Conservation (phyloP, 108 stramenopile genomes). For the Pseudonitzschia delicatissima region DNA sequence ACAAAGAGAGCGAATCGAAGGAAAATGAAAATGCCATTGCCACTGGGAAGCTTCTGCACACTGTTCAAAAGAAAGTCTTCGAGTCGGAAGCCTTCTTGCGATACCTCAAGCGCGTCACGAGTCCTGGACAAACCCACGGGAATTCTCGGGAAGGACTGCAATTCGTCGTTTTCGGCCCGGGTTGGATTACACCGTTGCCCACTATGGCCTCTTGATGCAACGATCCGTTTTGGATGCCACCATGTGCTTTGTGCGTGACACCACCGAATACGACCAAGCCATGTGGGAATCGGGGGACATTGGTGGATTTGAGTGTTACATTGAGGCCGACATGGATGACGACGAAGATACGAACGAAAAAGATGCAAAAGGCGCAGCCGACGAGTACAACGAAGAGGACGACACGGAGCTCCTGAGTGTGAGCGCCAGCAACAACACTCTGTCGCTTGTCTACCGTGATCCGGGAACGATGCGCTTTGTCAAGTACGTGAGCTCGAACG, state of each 20-base stretch:
- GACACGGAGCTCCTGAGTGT: constrained; percentile 90
- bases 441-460: constrained; percentile 91
- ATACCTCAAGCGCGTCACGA: constrained; percentile 56
- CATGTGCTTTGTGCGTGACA: constrained; percentile 63
- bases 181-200: constrained; percentile 96
- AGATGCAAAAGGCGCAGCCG: constrained; percentile 38
- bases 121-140: constrained; percentile 65
- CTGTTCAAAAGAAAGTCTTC: constrained; percentile 49
- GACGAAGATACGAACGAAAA: constrained; percentile 33
- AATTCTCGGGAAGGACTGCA: constrained; percentile 34
- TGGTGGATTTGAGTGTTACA: constrained; percentile 96
- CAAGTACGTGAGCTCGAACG: constrained; percentile 88
- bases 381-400: constrained; percentile 90
- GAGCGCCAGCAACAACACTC: constrained; percentile 88
- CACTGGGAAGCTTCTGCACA: constrained; percentile 38
- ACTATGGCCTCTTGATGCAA: constrained; percentile 67
- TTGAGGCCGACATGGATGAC: constrained; percentile 88
- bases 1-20: background rate
- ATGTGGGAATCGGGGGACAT: constrained; percentile 88
- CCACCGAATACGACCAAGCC: constrained; percentile 60
- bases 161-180: constrained; percentile 93
- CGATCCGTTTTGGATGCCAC: constrained; percentile 85
- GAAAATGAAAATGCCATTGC: constrained; percentile 15
- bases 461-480: constrained; percentile 93
- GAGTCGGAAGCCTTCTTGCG: constrained; percentile 56